Evolutionary conservation across 192 early-diverging fungal genomes (phyloP).

Genomic region (Backusella mclennaniae): DNA sequence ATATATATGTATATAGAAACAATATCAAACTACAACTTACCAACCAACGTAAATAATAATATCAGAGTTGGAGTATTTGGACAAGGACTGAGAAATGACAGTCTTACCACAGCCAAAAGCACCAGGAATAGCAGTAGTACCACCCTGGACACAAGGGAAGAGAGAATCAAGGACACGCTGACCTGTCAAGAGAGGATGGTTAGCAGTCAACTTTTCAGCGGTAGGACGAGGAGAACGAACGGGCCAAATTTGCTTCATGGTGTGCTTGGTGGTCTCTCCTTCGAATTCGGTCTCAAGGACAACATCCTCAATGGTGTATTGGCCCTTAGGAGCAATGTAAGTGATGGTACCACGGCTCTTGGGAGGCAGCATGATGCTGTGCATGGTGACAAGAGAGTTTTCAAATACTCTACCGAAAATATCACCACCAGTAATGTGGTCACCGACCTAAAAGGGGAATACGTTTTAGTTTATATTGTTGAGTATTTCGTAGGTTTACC

Average conservation of each 20-base stretch:
- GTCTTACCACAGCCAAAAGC: constrained; percentile 99
- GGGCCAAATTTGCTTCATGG: constrained; percentile 98
- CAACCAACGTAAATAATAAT: constrained; percentile 98
- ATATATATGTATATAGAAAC: constrained; percentile 42
- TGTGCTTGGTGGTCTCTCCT: constrained; percentile 87
- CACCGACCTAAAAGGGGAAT: constrained; percentile 63
- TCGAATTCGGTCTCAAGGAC: constrained; percentile 97
- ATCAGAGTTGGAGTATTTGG: constrained; percentile 99
- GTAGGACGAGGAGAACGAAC: constrained; percentile 95
- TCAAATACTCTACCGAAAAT: constrained; percentile 93
- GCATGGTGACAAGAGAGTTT: constrained; percentile 89
- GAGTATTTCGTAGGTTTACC: neutral
- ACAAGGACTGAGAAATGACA: constrained; percentile 98
- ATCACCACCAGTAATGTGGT: constrained; percentile 98
- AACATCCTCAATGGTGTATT: constrained; percentile 88
- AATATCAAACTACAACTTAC: constrained; percentile 50
- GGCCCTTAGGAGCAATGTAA: constrained; percentile 90
- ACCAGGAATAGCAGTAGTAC: constrained; percentile 98
- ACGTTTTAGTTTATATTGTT: neutral
- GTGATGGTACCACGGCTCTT: constrained; percentile 94
- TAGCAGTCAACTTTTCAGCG: constrained; percentile 91
- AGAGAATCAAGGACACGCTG: constrained; percentile 98
- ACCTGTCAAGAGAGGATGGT: constrained; percentile 95
- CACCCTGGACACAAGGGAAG: constrained; percentile 99
- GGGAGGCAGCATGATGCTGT: constrained; percentile 95